Evolutionary conservation across 192 early-diverging fungal species (phyloP).

Genomic region (Haplosporangium gracile): DNA sequence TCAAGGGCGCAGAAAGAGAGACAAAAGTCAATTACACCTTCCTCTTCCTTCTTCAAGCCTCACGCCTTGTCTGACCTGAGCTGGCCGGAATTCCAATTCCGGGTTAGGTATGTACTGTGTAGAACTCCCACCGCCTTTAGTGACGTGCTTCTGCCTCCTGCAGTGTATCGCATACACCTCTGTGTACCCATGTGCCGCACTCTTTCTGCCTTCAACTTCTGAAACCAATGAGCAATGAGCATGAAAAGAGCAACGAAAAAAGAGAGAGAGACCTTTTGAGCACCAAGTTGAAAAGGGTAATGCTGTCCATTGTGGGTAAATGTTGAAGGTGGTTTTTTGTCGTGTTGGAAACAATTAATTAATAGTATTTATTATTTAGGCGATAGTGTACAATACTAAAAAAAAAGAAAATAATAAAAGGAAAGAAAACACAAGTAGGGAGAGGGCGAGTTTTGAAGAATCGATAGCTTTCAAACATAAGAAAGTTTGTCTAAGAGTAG

Average conservation of each 20-base stretch:
- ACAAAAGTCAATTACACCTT: neutral
- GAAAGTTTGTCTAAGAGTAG: neutral
- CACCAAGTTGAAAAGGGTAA: too few species aligned
- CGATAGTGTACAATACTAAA: neutral
- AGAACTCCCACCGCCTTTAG: neutral
- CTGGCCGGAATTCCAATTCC: constrained; percentile 6
- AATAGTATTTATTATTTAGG: neutral
- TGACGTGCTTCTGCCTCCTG: neutral
- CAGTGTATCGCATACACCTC: neutral
- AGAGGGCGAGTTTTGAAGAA: too few species aligned
- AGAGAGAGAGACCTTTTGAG: neutral
- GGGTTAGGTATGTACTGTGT: neutral
- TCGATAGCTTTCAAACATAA: neutral
- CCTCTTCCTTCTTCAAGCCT: neutral
- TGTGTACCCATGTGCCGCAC: too few species aligned
- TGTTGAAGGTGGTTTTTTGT: neutral
- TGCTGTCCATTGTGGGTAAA: too few species aligned
- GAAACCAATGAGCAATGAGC: neutral
- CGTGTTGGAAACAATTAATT: neutral
- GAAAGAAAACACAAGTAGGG: neutral
- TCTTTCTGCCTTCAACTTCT: too few species aligned
- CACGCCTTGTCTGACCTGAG: neutral
- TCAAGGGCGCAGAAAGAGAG: too few species aligned
- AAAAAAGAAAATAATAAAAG: neutral
- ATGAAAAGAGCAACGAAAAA: neutral